These are phyloP conservation scores for Annona cherimola DNA, from an alignment of 164 flowering plant species.

Conservation along the genomic window DNA sequence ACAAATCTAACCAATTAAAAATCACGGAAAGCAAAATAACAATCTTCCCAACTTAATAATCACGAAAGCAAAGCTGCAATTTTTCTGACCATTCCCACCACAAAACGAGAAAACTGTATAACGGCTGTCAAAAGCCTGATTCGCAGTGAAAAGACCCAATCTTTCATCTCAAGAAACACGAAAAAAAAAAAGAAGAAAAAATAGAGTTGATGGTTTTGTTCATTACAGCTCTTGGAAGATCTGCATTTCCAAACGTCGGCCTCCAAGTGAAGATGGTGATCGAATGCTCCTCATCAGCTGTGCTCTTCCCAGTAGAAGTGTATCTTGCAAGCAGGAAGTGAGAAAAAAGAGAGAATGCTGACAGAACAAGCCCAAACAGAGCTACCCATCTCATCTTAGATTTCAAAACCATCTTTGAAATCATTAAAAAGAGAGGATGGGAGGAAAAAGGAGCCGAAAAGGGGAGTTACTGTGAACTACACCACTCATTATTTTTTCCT, in stretches of 20 bases:
- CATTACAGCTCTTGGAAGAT: slow-evolving; percentile 48
- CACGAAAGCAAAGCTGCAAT: too few relatives aligned
- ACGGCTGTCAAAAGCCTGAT: not conserved
- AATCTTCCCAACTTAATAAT: too few relatives aligned
- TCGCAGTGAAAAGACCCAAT: slow-evolving; percentile 1
- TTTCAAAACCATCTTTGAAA: slow-evolving; percentile 36
- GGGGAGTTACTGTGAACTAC: not conserved
- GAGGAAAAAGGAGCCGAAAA: not conserved
- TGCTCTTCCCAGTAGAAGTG: slow-evolving; percentile 33
- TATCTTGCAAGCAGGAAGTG: slow-evolving; percentile 82
- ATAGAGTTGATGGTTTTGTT: slow-evolving; percentile 8
- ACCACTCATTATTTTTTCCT: not conserved
- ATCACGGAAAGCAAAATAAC: too few relatives aligned
- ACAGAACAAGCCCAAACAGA: slow-evolving; percentile 63
- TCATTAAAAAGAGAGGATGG: not conserved
- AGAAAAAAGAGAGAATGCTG: slow-evolving; percentile 60
- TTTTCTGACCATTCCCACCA: not conserved
- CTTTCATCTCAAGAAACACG: not conserved
- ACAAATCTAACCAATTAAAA: not conserved
- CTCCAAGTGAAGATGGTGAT: slow-evolving; percentile 81
- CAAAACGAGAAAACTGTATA: not conserved
- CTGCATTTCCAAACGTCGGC: slow-evolving; percentile 54
- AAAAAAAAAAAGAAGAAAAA: not conserved
- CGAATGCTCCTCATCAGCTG: slow-evolving; percentile 48
- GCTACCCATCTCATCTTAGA: slow-evolving; percentile 79